Evolutionary conservation across 2,329 filamentous ascomycete species (phyloP).

Genomic region (Arthrobotrys megalospora): DNA sequence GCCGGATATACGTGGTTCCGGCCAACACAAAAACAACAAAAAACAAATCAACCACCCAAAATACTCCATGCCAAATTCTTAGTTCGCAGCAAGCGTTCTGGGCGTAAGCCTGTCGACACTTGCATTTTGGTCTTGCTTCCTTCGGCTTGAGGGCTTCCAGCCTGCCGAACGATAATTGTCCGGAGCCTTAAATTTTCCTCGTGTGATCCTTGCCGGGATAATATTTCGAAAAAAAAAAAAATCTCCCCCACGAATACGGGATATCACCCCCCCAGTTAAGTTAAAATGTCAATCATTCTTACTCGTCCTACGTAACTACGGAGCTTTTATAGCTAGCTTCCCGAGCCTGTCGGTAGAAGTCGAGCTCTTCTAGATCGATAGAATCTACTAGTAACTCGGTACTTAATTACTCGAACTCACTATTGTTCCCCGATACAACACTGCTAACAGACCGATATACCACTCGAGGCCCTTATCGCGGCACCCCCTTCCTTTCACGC

Average conservation of each 20-base stretch:
- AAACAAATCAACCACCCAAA: background rate
- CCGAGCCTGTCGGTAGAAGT: background rate
- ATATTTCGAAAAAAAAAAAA: constrained; percentile 4
- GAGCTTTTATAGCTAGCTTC: constrained; percentile 1
- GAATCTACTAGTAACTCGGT: background rate
- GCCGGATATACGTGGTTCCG: constrained; percentile 42
- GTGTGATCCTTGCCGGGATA: constrained; percentile 19
- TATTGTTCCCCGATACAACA: background rate
- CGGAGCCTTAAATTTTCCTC: constrained; percentile 2
- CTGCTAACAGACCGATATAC: background rate
- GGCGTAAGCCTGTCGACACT: constrained; percentile 32
- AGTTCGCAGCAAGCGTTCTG: constrained; percentile 14
- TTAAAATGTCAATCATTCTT: constrained; percentile 8
- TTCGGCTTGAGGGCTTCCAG: constrained; percentile 18
- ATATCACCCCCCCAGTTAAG: constrained; percentile 2
- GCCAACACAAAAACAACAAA: constrained; percentile 33
- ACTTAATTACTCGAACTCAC: background rate
- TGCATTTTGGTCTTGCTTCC: constrained; percentile 12
- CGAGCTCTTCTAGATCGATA: constrained; percentile 13
- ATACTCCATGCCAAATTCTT: constrained; percentile 1
- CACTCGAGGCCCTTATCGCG: background rate
- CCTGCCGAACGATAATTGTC: constrained; percentile 35
- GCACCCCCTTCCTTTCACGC: background rate
- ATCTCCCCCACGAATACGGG: background rate
- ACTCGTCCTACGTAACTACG: constrained; percentile 6